A percentile compares a stretch with the other conserved stretches of the same genome.
These are phyloP conservation scores for Aureobasidium leucospermi DNA, from an alignment of 2,329 filamentous ascomycete genomes.

Conservation along the genomic window DNA sequence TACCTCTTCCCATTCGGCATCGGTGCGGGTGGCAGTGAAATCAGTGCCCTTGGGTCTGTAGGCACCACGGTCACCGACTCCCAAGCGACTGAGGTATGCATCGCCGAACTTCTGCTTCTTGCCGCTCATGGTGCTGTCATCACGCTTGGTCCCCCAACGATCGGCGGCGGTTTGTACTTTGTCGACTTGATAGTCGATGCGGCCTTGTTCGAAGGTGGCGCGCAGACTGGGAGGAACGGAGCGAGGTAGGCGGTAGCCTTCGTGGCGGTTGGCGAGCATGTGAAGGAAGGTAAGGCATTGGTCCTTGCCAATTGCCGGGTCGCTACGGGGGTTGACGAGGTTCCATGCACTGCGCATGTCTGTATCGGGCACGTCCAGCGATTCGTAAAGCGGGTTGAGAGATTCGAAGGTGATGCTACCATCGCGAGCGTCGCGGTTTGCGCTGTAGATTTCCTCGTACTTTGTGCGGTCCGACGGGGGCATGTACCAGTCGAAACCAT, in stretches of 20 bases:
- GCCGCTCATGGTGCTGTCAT: constrained; percentile 74
- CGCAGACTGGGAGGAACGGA: constrained; percentile 86
- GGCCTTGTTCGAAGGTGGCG: constrained; percentile 85
- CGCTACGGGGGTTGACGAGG: constrained; percentile 85
- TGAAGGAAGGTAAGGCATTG: constrained; percentile 91
- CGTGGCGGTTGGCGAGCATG: constrained; percentile 91
- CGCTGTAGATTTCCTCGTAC: constrained; percentile 95
- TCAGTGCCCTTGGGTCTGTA: constrained; percentile 84
- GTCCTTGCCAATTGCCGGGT: constrained; percentile 82
- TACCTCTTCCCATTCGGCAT: constrained; percentile 95
- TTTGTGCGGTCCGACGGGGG: constrained; percentile 81
- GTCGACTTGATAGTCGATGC: constrained; percentile 93
- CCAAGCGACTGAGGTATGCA: constrained; percentile 86
- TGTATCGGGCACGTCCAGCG: constrained; percentile 63
- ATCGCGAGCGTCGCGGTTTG: constrained; percentile 71
- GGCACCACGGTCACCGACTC: constrained; percentile 64
- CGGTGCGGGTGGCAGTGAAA: constrained; percentile 75
- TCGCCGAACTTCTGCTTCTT: constrained; percentile 97
- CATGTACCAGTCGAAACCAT: constrained; percentile 99
- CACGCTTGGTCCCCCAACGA: constrained; percentile 70
- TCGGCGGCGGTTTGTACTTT: constrained; percentile 56
- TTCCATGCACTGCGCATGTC: constrained; percentile 95
- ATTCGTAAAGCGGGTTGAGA: constrained; percentile 77
- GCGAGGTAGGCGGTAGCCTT: constrained; percentile 88
- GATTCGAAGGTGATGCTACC: constrained; percentile 70